A percentile compares a stretch with the other conserved stretches of the same genome.
Conservation (phyloP, 78 protist genomes). For the Ministeria vibrans region DNA sequence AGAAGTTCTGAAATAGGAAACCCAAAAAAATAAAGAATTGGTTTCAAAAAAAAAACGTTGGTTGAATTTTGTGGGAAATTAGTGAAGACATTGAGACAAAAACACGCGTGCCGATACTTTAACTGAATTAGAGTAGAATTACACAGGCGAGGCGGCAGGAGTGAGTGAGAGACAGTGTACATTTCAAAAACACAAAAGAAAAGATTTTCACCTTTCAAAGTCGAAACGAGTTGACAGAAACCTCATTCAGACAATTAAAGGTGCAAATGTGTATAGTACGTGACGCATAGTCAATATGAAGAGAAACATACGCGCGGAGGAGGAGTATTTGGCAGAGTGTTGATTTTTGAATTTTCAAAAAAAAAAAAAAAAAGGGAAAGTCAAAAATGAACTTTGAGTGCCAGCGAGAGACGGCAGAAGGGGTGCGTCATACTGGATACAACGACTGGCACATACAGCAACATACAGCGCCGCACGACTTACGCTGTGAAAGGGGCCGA, state of each 20-base stretch:
- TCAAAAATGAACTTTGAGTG: too few species aligned
- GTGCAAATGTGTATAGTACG: too few species aligned
- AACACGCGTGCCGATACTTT: not conserved
- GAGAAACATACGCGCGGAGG: too few species aligned
- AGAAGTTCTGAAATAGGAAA: slow-evolving; percentile 54
- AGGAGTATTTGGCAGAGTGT: too few species aligned
- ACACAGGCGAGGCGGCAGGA: not conserved
- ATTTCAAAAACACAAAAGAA: too few species aligned
- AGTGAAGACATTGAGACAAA: not conserved
- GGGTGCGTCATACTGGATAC: not conserved
- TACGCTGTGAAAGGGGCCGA: slow-evolving; percentile 96
- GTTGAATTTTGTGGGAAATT: not conserved
- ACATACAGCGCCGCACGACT: too few species aligned
- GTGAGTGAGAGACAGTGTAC: not conserved
- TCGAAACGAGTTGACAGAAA: too few species aligned
- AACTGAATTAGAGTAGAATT: not conserved
- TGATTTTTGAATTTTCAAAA: too few species aligned
- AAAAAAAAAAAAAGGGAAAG: too few species aligned
- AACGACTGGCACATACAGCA: not conserved
- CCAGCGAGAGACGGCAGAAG: not conserved
- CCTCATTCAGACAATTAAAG: too few species aligned
- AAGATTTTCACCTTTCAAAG: too few species aligned
- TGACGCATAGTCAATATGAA: too few species aligned
- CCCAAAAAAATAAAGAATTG: slow-evolving; percentile 1
- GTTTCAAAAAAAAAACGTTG: not conserved